A percentile compares a stretch with the other conserved stretches of the same genome.
Conservation (phyloP, 1,284 basidiomycete species). For the Afroboletus lepidellus region DNA sequence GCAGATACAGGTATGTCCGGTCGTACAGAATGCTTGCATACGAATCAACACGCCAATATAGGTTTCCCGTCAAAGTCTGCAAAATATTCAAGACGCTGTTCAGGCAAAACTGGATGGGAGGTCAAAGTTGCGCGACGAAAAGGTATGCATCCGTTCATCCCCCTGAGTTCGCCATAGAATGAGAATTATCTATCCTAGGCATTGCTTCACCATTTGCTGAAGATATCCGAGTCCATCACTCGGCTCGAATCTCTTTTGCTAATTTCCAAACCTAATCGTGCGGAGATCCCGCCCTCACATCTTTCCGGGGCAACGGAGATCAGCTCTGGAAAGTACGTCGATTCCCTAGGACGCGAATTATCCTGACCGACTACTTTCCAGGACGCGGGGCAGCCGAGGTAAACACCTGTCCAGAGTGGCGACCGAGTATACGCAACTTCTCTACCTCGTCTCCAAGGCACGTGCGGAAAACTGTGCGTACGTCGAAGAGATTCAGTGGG, state of each 20-base stretch:
- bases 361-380: conserved; percentile 27
- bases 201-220: conserved; percentile 79
- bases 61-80: conserved; percentile 65
- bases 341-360: background rate
- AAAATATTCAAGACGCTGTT: conserved; percentile 68
- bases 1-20: conserved; percentile 63
- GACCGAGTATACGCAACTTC: conserved; percentile 87
- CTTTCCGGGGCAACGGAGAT: conserved; percentile 23
- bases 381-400: conserved; percentile 62
- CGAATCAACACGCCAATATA: conserved; percentile 28
- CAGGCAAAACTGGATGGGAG: conserved; percentile 76
- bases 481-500: conserved; percentile 82
- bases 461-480: conserved; percentile 72
- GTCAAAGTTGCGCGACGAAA: conserved; percentile 76
- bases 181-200: conserved; percentile 46
- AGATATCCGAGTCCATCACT: conserved; percentile 83
- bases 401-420: conserved; percentile 87
- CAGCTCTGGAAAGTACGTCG: conserved; percentile 25
- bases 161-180: conserved; percentile 1
- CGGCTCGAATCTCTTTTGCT: conserved; percentile 80
- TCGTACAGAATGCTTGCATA: background rate
- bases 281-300: conserved; percentile 24
- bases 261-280: conserved; percentile 41
- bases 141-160: conserved; percentile 45
- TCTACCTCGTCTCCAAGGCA: conserved; percentile 87